A percentile compares a stretch with the other conserved stretches of the same genome.
phyloP scores from a whole-genome alignment of 306 rosid species.

The Quercus cerris region DNA sequence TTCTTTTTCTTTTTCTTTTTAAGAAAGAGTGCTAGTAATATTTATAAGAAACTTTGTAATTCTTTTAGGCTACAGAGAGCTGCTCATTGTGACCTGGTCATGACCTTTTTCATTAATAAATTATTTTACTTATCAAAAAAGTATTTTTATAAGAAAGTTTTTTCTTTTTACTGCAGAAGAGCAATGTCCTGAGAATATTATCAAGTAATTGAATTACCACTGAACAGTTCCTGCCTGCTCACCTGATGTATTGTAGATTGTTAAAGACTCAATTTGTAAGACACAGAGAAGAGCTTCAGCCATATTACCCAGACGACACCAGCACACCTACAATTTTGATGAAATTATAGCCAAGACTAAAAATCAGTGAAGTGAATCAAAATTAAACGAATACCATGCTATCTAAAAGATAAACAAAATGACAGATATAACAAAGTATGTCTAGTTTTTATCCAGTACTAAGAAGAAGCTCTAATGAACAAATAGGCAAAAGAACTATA shows the following conservation, averaged over 20 bases:
- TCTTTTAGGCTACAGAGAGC: no score
- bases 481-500: no score
- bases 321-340: conserved; percentile 61
- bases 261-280: conserved; percentile 69
- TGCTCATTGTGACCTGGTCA: no score
- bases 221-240: conserved; percentile 25
- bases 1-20: no score
- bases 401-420: neutral
- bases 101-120: no score
- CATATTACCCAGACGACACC: conserved; percentile 78
- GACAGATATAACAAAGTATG: neutral
- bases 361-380: conserved; percentile 7
- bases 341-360: conserved; percentile 12
- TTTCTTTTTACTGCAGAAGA: neutral
- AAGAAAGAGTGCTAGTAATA: no score
- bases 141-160: neutral
- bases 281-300: conserved; percentile 84
- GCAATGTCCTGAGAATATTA: neutral
- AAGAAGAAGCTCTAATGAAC: neutral
- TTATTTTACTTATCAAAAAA: no score
- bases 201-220: conserved; percentile 2
- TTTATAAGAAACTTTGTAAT: no score
- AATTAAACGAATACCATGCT: conserved; percentile 1
- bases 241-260: conserved; percentile 85
- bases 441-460: neutral